These are phyloP conservation scores for Ustanciosporium gigantosporum DNA, from an alignment of 1,284 basidiomycete genomes.

Conservation along the genomic window DNA sequence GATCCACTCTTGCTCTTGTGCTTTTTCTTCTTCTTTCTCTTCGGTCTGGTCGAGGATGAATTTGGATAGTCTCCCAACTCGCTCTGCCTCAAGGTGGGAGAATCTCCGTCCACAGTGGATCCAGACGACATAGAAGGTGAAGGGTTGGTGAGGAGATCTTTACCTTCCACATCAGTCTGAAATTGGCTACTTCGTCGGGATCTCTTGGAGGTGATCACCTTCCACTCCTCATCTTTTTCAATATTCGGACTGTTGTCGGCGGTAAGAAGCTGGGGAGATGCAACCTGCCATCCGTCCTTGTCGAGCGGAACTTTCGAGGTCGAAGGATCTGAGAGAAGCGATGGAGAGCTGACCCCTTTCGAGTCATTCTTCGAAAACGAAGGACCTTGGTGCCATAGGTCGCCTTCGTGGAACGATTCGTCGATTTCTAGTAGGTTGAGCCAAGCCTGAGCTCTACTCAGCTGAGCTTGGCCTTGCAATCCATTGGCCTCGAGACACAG, in stretches of 20 bases:
- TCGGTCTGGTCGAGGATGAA: background rate
- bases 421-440: background rate
- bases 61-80: no score
- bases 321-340: background rate
- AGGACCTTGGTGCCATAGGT: no score
- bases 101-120: no score
- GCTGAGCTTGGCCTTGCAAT: background rate
- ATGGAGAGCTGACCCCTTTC: background rate
- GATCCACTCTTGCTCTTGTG: background rate
- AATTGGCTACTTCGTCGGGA: no score
- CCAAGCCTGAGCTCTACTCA: background rate
- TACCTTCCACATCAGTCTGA: no score
- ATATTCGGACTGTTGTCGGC: background rate
- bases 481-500: background rate
- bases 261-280: conserved; percentile 1
- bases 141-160: no score
- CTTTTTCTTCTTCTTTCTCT: background rate
- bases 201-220: conserved; percentile 25
- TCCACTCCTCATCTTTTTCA: conserved; percentile 18
- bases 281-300: conserved; percentile 39
- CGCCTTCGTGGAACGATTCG: background rate
- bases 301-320: conserved; percentile 21
- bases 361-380: background rate
- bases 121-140: no score
- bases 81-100: no score